Evolutionary conservation across 805 yeast species (phyloP), one percentile per base, ranked within the genome.

Genomic region (Cephaloascus albidus): DNA sequence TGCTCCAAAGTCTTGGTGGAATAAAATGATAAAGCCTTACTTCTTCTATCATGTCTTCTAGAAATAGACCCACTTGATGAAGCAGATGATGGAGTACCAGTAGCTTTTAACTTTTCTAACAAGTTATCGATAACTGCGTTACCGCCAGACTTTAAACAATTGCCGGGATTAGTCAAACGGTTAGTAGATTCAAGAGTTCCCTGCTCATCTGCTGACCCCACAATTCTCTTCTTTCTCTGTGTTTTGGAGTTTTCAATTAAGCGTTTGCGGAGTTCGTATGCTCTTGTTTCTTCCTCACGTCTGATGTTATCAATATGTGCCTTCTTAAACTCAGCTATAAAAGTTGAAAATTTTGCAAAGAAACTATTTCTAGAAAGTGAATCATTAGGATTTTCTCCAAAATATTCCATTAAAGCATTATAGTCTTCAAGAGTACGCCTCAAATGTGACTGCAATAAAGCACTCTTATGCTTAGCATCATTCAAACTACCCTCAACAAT

Each of bases 321-420:
- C 51, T 74, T 80, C 54, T 82, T 78, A 61, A 83, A 94, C 51
- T 86, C 94, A 31, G 64, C 65, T 2, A 85, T 74, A 57, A 93
- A 93, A 38, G 77, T 74, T n/a, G 83, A 72, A 59, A 93, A 84
- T 55, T 86, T 85, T 44, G 65, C 70, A 54, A 90, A 86, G 50
- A 93, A 90, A 0, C 78, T 62, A 43, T 76, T 74, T 39, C 81
- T 73, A 15, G 89, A 74, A 46, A 69, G 66, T 31, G 73, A 64
- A 56, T 90, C 97, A 6, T 57, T 60, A 1, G 84, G 70, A 55
- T 86, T 94, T 59, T 93, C 98, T n/a, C 97, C 97, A 54, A 85
- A 93, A 49, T 74, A 78, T 45, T 71, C 71, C 94, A 93, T 82
- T 45, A 88, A 65, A 27, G 72, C 68, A 39, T 76, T 76, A 53